Evolutionary conservation across 139 green algal species (phyloP).

Genomic region (Chlorella vulgaris): DNA sequence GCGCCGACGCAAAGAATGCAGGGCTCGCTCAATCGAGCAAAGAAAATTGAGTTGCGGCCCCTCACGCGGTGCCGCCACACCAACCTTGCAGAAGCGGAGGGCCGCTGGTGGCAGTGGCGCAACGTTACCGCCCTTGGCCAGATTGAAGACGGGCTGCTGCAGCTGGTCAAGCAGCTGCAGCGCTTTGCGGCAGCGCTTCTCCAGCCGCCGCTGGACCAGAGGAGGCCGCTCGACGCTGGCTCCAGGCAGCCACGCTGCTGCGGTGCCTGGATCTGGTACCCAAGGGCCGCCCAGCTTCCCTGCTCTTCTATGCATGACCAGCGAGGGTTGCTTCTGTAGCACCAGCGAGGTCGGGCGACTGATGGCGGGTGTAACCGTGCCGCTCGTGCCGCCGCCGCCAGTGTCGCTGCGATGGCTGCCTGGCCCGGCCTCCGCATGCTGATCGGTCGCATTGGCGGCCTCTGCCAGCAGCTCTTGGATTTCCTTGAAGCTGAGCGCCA

Average conservation of each 20-base stretch:
- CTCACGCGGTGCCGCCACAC: not conserved
- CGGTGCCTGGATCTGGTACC: not conserved
- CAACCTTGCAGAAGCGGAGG: slow-evolving; percentile 19
- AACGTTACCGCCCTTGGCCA: not conserved
- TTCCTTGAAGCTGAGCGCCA: not conserved
- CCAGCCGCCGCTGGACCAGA: not conserved
- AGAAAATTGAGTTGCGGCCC: not conserved
- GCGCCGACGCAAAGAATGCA: too few relatives aligned
- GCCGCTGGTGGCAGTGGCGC: slow-evolving; percentile 8
- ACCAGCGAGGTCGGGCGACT: too few relatives aligned
- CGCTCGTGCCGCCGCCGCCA: not conserved
- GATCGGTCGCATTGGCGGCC: too few relatives aligned
- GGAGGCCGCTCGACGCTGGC: not conserved
- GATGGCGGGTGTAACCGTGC: not conserved
- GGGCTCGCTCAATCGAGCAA: not conserved
- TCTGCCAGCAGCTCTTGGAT: not conserved
- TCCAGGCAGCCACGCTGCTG: not conserved
- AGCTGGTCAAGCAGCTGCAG: not conserved
- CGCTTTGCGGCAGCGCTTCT: not conserved
- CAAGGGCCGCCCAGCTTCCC: not conserved
- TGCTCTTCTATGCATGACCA: too few relatives aligned
- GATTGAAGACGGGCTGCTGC: not conserved
- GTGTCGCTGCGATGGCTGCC: not conserved
- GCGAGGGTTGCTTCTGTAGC: too few relatives aligned
- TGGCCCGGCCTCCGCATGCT: not conserved